These are phyloP conservation scores for Dictyostelium brefeldianum DNA, from an alignment of 78 protist genomes.

Conservation along the genomic window DNA sequence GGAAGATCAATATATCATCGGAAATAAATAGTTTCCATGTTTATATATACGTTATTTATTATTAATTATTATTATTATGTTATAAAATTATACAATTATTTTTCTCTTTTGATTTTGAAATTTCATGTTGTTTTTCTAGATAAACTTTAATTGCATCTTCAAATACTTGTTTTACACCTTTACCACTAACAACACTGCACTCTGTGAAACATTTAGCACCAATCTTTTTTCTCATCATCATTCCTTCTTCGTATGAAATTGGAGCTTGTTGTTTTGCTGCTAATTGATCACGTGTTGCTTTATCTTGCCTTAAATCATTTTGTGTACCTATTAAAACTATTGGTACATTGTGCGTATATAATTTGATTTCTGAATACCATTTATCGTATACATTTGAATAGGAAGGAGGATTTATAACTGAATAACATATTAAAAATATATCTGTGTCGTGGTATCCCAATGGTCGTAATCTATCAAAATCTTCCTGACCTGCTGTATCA, in stretches of 20 bases:
- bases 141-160: conserved; percentile 67
- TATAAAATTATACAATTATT: conserved; percentile 42
- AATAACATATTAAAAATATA: conserved; percentile 87
- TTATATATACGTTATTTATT: neutral
- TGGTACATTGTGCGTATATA: conserved; percentile 87
- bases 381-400: conserved; percentile 88
- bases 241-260: conserved; percentile 72
- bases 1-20: too few species aligned
- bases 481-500: conserved; percentile 87
- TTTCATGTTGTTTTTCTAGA: conserved; percentile 17
- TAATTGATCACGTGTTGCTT: neutral
- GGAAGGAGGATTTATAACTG: conserved; percentile 87
- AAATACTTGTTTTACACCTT: conserved; percentile 72
- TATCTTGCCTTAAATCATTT: conserved; percentile 84
- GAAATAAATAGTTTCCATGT: too few species aligned
- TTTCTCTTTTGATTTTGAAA: conserved; percentile 18
- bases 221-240: conserved; percentile 67
- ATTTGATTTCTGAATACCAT: conserved; percentile 92
- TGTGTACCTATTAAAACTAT: conserved; percentile 94
- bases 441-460: conserved; percentile 86
- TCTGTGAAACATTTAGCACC: conserved; percentile 75
- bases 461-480: conserved; percentile 94
- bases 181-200: conserved; percentile 46
- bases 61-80: neutral
- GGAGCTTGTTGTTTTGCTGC: conserved; percentile 55